Evolutionary conservation across 2,329 filamentous ascomycete genomes (phyloP).

Genomic region (Aureobasidium uvarum): DNA sequence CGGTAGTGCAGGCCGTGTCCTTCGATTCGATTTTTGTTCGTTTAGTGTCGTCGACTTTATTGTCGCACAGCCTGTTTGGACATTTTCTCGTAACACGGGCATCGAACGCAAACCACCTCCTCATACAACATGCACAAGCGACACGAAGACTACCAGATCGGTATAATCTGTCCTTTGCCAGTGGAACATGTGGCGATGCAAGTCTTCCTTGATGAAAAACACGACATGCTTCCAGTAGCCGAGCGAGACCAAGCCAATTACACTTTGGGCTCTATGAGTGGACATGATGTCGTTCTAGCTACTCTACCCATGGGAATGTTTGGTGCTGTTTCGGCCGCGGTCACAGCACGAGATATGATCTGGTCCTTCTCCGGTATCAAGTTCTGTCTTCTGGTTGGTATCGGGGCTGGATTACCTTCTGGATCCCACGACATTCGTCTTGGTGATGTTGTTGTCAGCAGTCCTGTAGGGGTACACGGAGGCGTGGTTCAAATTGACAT

Average conservation of each 20-base stretch:
- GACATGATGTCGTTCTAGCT: conserved; percentile 37
- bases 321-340: not conserved
- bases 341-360: conserved; percentile 30
- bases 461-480: not conserved
- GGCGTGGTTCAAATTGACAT: not conserved
- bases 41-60: not conserved
- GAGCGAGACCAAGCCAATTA: not conserved
- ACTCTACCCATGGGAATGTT: conserved; percentile 8
- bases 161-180: not conserved
- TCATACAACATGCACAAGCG: not conserved
- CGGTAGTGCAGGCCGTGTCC: not conserved
- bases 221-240: not conserved
- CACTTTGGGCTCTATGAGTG: not conserved
- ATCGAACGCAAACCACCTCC: no score
- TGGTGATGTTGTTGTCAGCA: conserved; percentile 35
- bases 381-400: conserved; percentile 30
- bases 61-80: no score
- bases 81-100: no score
- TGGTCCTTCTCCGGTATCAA: conserved; percentile 28
- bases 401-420: conserved; percentile 31
- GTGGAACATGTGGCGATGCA: not conserved
- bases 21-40: not conserved
- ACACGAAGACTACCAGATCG: not conserved
- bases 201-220: not conserved
- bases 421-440: conserved; percentile 31